phyloP scores from a whole-genome alignment of 2,329 filamentous ascomycete species.

The Coleophoma cylindrospora region DNA sequence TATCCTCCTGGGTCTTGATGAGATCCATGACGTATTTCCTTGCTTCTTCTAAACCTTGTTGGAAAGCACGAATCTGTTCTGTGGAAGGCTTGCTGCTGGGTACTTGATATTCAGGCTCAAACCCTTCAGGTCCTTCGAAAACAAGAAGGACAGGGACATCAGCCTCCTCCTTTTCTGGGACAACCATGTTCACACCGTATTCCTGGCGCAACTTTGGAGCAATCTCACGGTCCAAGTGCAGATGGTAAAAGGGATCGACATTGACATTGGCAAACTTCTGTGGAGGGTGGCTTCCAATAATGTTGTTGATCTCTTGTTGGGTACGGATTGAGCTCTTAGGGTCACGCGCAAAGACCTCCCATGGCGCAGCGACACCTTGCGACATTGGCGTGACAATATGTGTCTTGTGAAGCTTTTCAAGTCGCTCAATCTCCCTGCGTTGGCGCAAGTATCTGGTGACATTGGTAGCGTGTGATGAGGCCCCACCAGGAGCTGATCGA shows the following conservation, averaged over 20 bases:
- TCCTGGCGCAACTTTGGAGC: constrained; percentile 59
- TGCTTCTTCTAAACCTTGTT: constrained; percentile 50
- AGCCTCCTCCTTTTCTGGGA: constrained; percentile 59
- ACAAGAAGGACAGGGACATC: constrained; percentile 65
- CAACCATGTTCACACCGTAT: constrained; percentile 68
- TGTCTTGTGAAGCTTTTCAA: constrained; percentile 77
- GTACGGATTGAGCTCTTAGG: constrained; percentile 77
- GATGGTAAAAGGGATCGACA: constrained; percentile 76
- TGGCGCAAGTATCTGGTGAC: constrained; percentile 84
- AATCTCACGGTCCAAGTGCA: constrained; percentile 62
- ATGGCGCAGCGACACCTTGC: constrained; percentile 67
- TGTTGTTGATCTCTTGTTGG: constrained; percentile 67
- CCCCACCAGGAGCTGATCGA: constrained; percentile 64
- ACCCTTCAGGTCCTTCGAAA: constrained; percentile 59
- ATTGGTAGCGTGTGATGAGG: constrained; percentile 75
- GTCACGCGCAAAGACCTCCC: constrained; percentile 85
- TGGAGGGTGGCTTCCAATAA: constrained; percentile 71
- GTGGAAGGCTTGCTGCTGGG: constrained; percentile 46
- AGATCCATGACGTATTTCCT: constrained; percentile 51
- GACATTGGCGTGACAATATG: constrained; percentile 77
- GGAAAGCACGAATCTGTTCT: constrained; percentile 47
- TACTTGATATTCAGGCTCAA: constrained; percentile 43
- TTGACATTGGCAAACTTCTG: constrained; percentile 61
- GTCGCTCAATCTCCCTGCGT: constrained; percentile 72
- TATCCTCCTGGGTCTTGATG: constrained; percentile 52